Evolutionary conservation across 2,329 filamentous ascomycete species (phyloP), one percentile per base, ranked within the genome.

Genomic region (Amesomyces nigricolor): DNA sequence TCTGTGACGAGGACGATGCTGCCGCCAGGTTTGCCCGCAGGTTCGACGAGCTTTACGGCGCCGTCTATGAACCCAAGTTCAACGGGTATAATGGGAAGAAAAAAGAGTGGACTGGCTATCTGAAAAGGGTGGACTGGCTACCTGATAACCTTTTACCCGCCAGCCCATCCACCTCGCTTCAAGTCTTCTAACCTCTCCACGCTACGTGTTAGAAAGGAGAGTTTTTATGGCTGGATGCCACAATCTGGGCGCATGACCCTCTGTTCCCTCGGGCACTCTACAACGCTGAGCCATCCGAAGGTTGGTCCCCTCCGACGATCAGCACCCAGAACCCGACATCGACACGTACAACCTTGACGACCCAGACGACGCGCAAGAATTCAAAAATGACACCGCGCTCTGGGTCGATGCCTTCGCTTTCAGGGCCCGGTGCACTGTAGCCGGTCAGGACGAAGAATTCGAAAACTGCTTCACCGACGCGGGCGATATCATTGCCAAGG

Each of bases 61-160:
- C 26, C 3, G 19, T 53, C 17, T 49, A 56, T 29, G 13, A 48
- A 35, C 49, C 49, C 8, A 30, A 10, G 5, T 56, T 42, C 49
- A 45, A 52, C 43, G 54, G 48, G 8, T 26, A 26, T 26, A 26
- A 30, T 14, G 6, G 13, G 4, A 17, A 9, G 5, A 17, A 38
- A 56, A 5, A 53, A 47, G 17, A 40, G 54, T 10, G 50, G 54
- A 53, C 54, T 13, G 50, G 54, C 10, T 53, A 40, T 16, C 45
- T 57, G 5, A 9, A 2, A 3, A 8, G n/a, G n/a, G 54, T 10
- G 50, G 54, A 53, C 54, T 13, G 50, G 54, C 10, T 53, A 40
- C 19, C 45, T 57, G 5, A 8, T 7, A 19, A 19, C 17, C 17
- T 53, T 57, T 19, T 57, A 57, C 22, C 22, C 22, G 22, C 22